These are phyloP conservation scores for Talaromyces proteolyticus DNA, from an alignment of 495 filamentous ascomycete genomes.

Conservation along the genomic window DNA sequence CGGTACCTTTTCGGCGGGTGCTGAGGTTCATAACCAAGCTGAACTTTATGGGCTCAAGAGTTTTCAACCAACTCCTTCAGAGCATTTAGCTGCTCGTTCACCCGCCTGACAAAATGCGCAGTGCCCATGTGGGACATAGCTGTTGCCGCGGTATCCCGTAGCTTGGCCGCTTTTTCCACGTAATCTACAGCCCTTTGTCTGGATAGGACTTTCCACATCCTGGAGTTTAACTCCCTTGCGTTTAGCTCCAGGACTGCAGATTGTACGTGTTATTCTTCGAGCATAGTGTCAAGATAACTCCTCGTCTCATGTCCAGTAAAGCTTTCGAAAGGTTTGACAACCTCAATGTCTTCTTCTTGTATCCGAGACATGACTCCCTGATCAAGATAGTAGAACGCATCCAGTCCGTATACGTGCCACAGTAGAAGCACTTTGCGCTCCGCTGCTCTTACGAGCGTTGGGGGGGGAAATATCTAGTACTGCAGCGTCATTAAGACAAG, in stretches of 20 bases:
- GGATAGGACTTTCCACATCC: slow-evolving; percentile 5
- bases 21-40: too few species aligned
- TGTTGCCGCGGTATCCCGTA: background rate
- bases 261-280: slow-evolving; percentile 6
- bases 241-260: slow-evolving; percentile 13
- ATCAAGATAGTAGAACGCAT: slow-evolving; percentile 11
- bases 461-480: background rate
- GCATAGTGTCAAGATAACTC: slow-evolving; percentile 7
- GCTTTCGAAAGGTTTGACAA: background rate
- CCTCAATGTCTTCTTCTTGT: background rate
- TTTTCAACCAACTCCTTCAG: too few species aligned
- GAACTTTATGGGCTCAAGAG: too few species aligned
- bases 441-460: background rate
- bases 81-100: too few species aligned
- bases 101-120: background rate
- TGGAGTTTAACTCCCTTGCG: slow-evolving; percentile 6
- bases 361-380: slow-evolving; percentile 9
- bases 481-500: slow-evolving; percentile 10
- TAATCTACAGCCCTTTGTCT: too few species aligned
- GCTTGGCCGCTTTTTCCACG: background rate
- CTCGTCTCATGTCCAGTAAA: background rate
- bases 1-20: too few species aligned
- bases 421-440: slow-evolving; percentile 9
- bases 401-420: slow-evolving; percentile 13
- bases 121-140: background rate